phyloP scores from a whole-genome alignment of 345 rosid species.

The Melaleuca alternifolia region DNA sequence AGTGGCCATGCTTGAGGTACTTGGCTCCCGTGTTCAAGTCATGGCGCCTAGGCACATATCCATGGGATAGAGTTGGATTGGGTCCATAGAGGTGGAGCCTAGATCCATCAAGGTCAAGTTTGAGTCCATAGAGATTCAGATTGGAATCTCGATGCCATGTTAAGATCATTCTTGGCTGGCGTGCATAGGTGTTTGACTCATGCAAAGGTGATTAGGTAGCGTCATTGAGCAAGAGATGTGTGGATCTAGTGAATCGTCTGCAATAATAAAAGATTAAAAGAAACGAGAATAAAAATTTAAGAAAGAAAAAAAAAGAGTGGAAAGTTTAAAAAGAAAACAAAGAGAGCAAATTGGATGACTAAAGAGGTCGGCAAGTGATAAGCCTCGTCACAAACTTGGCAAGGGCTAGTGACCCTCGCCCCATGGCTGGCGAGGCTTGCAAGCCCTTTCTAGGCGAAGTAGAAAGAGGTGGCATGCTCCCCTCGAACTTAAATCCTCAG shows the following conservation, averaged over 20 bases:
- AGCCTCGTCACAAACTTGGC: background rate
- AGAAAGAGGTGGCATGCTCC: too few relatives aligned
- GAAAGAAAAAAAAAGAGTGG: background rate
- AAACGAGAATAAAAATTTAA: background rate
- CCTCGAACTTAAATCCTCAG: too few relatives aligned
- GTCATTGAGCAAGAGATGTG: background rate
- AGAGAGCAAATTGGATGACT: background rate
- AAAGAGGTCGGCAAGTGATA: background rate
- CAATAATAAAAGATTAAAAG: background rate
- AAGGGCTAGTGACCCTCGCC: background rate
- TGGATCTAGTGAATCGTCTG: background rate
- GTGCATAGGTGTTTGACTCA: too few relatives aligned
- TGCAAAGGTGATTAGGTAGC: background rate
- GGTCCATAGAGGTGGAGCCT: accelerated
- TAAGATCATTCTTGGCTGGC: too few relatives aligned
- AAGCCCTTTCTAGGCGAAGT: too few relatives aligned
- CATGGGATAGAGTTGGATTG: background rate
- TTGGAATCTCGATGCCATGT: too few relatives aligned
- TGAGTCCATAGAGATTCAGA: too few relatives aligned
- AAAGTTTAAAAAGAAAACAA: background rate
- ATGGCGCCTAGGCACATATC: accelerated
- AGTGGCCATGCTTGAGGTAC: background rate
- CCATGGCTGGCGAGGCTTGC: too few relatives aligned
- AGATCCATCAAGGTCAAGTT: background rate
- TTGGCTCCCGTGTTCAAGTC: accelerated